Evolutionary conservation across 495 filamentous ascomycete species (phyloP).

Genomic region (Penicillium goetzii): DNA sequence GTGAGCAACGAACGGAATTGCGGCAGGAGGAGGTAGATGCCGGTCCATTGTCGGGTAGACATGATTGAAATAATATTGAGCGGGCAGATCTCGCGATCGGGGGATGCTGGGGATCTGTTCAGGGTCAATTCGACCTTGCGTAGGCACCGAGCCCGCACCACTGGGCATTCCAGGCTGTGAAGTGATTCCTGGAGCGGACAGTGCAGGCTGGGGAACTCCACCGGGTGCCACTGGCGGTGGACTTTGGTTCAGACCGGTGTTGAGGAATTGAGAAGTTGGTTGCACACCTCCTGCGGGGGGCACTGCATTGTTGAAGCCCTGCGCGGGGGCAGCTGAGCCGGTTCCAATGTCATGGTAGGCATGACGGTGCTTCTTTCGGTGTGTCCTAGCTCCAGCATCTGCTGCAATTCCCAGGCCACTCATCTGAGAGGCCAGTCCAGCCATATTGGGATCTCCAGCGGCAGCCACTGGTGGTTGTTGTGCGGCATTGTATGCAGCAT

Average conservation of each 20-base stretch:
- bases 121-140: slow-evolving; percentile 81
- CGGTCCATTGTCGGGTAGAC: slow-evolving; percentile 94
- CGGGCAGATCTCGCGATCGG: slow-evolving; percentile 74
- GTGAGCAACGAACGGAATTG: slow-evolving; percentile 86
- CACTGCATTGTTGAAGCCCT: slow-evolving; percentile 63
- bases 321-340: slow-evolving; percentile 50
- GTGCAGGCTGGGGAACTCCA: slow-evolving; percentile 49
- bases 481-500: slow-evolving; percentile 40
- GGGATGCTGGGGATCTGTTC: slow-evolving; percentile 95
- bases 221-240: slow-evolving; percentile 57
- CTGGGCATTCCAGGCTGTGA: slow-evolving; percentile 55
- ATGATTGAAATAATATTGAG: slow-evolving; percentile 82
- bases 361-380: slow-evolving; percentile 93
- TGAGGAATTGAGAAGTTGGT: slow-evolving; percentile 70
- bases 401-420: slow-evolving; percentile 73
- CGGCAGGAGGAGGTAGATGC: slow-evolving; percentile 84
- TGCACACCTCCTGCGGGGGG: slow-evolving; percentile 54
- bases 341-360: slow-evolving; percentile 87
- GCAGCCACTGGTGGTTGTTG: slow-evolving; percentile 37
- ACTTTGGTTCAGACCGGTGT: slow-evolving; percentile 62
- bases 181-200: slow-evolving; percentile 57
- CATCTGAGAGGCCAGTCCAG: slow-evolving; percentile 83
- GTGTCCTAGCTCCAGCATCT: slow-evolving; percentile 60
- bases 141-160: slow-evolving; percentile 52
- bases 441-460: slow-evolving; percentile 49